Base-by-base conservation (phyloP, 306 rosid species). In the Vigna reflexopilosa region DNA sequence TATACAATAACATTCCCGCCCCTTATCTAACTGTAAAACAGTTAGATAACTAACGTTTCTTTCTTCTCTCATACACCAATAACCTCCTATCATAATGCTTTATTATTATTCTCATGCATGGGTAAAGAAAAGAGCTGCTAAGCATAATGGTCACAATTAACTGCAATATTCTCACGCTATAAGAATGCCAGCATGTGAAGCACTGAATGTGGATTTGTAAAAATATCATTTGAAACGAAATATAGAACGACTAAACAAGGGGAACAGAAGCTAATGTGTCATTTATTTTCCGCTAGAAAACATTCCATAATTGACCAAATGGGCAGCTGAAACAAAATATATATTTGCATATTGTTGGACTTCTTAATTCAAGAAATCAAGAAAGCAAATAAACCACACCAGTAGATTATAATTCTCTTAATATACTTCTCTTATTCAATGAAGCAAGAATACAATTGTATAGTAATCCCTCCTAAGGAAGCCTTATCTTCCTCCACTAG, bases 301-400 rank as follows among this genome's bases (percentile, higher is more conserved):
- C 68, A n/a, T 81, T 81, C 67, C 68, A 50, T 44, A 30, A 74
- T 30, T 56, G 13, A 36, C 32, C 32, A 63, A 28, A 67, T 26
- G 61, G 52, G 34, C 17, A 55, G 66, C 38, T n/a, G 20, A 77
- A 16, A 57, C 40, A 20, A 70, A 40, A 52, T 42, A 51, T 61
- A 34, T 36, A 50, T 16, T 26, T 40, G 48, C 30, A 30, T 30
- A 20, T 20, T 20, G 22, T 20, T 20, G 22, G 22, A 20, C 22
- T 20, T 20, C 22, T 20, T 20, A 20, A 20, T 20, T 20, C 22
- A 20, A 20, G 22, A 20, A 20, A 0, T 20, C 22, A 20, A 20
- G 22, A 20, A 20, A 20, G 22, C 22, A 20, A 20, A 20, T 20
- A 20, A 20, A 20, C 20, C 20, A 20, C 20, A 19, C 20, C 20